Evolutionary conservation across 768 basidiomycete genomes (phyloP).

Genomic region (Polyporus arcularius): DNA sequence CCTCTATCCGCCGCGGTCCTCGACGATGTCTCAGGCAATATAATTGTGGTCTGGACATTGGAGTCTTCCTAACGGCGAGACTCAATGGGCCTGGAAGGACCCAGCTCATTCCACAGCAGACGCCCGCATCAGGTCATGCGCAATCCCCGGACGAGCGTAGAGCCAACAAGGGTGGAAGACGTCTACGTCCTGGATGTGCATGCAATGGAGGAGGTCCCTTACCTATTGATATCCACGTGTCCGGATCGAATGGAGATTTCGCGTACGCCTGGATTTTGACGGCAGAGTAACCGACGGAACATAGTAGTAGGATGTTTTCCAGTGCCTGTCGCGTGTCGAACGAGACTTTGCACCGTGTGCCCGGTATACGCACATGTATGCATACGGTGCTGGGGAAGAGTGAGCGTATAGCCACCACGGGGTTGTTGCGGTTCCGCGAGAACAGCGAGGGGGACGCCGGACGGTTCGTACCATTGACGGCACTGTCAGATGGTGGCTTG

Average conservation of each 20-base stretch:
- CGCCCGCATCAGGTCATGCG: too few relatives aligned
- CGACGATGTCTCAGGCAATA: too few relatives aligned
- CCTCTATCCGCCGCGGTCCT: too few relatives aligned
- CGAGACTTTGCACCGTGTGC: constrained; percentile 49
- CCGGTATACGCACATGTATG: constrained; percentile 46
- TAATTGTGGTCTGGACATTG: too few relatives aligned
- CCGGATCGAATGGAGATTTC: constrained; percentile 31
- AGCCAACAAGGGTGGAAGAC: too few relatives aligned
- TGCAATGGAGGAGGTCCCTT: neutral
- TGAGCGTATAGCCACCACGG: constrained; percentile 27
- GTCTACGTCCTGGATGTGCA: too few relatives aligned
- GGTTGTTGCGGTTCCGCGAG: constrained; percentile 42
- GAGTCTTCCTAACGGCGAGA: too few relatives aligned
- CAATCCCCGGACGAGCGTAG: too few relatives aligned
- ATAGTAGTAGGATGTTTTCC: constrained; percentile 67
- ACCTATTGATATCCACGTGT: constrained; percentile 58
- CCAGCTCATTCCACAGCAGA: too few relatives aligned
- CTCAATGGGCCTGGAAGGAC: too few relatives aligned
- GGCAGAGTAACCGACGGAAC: constrained; percentile 59
- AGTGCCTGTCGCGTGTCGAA: constrained; percentile 63
- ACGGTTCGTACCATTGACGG: constrained; percentile 34
- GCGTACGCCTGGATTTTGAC: constrained; percentile 42
- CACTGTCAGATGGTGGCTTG: constrained; percentile 26
- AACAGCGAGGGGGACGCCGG: constrained; percentile 44
- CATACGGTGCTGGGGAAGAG: constrained; percentile 53